Conservation (phyloP, 1,139 yeast species). For the Magnusiomyces sp. region DNA sequence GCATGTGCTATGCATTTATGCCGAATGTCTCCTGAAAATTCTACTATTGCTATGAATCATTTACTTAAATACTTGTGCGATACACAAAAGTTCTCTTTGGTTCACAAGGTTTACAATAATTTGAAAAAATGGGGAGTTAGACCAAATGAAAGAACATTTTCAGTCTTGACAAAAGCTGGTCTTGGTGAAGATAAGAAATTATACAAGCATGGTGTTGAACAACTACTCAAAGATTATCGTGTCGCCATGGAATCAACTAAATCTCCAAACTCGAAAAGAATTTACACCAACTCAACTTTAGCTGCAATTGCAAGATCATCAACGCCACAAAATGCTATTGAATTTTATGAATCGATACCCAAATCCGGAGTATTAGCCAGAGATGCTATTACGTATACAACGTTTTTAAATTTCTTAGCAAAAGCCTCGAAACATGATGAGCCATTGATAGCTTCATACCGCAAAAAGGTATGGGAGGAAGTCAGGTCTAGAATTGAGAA, state of each 20-base stretch:
- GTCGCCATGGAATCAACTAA: slow-evolving; percentile 5
- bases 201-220: slow-evolving; percentile 6
- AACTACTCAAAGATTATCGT: slow-evolving; percentile 9
- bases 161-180: slow-evolving; percentile 6
- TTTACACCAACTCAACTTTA: slow-evolving; percentile 11
- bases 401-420: slow-evolving; percentile 11
- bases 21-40: slow-evolving; percentile 11
- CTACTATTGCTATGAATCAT: slow-evolving; percentile 14
- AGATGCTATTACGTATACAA: slow-evolving; percentile 13
- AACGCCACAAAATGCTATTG: slow-evolving; percentile 8
- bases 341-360: slow-evolving; percentile 12
- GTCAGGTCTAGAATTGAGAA: slow-evolving; percentile 3
- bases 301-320: slow-evolving; percentile 8
- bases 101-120: slow-evolving; percentile 8
- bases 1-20: slow-evolving; percentile 13
- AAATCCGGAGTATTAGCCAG: slow-evolving; percentile 10
- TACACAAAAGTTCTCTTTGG: slow-evolving; percentile 1
- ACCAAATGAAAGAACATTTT: slow-evolving; percentile 11
- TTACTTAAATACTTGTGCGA: slow-evolving; percentile 7
- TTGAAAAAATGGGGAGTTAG: slow-evolving; percentile 14
- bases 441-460: slow-evolving; percentile 1
- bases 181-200: not conserved
- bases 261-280: slow-evolving; percentile 6
- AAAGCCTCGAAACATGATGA: slow-evolving; percentile 4
- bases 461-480: slow-evolving; percentile 12